These are phyloP conservation scores for Chamaenerion angustifolium DNA, from an alignment of 345 rosid species.

Conservation along the genomic window DNA sequence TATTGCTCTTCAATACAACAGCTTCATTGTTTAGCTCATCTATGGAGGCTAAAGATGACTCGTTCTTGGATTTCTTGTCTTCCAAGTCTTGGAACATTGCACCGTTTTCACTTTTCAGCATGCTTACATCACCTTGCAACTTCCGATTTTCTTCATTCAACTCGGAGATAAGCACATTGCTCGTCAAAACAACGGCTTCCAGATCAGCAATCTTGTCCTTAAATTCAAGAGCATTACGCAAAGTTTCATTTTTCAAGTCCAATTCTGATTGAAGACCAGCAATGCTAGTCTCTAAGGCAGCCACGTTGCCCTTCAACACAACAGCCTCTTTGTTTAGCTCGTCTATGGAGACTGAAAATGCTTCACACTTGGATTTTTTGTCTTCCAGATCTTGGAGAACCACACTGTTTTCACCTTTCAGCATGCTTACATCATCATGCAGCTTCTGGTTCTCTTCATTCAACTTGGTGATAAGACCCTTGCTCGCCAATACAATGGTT, in stretches of 20 bases:
- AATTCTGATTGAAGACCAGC: constrained; percentile 35
- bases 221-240: constrained; percentile 14
- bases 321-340: constrained; percentile 19
- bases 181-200: no score
- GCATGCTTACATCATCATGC: constrained; percentile 18
- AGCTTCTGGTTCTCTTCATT: constrained; percentile 13
- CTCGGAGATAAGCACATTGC: no score
- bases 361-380: constrained; percentile 25
- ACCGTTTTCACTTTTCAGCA: constrained; percentile 23
- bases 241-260: constrained; percentile 22
- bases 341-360: constrained; percentile 14
- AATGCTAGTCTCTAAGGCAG: constrained; percentile 34
- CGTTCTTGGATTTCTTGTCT: constrained; percentile 24
- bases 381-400: constrained; percentile 39
- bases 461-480: no score
- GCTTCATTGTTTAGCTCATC: constrained; percentile 18
- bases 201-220: constrained; percentile 6
- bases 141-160: constrained; percentile 10
- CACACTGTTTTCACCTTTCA: constrained; percentile 14
- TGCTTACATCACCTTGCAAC: constrained; percentile 18
- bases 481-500: no score
- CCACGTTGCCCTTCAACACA: constrained; percentile 27
- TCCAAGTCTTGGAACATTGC: constrained; percentile 35
- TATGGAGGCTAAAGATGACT: constrained; percentile 18
- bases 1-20: constrained; percentile 26